Evolutionary conservation across 2,329 filamentous ascomycete genomes (phyloP).

Genomic region (Samsoniella hepiali): DNA sequence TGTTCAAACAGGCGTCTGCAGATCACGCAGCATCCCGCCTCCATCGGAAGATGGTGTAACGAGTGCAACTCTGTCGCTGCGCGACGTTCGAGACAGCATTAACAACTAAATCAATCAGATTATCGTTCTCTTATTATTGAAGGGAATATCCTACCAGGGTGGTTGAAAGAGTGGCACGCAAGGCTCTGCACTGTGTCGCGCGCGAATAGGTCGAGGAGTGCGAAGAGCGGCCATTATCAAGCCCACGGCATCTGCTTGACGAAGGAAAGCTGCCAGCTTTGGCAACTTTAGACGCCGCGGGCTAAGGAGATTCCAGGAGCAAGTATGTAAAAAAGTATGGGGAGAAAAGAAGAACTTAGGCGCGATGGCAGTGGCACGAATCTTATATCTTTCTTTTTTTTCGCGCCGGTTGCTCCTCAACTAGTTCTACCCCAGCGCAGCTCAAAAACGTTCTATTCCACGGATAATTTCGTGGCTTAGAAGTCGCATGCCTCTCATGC

Average conservation of each 20-base stretch:
- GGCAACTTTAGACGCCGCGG: not conserved
- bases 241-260: not conserved
- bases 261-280: not conserved
- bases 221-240: not conserved
- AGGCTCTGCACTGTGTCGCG: not conserved
- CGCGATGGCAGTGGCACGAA: not conserved
- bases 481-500: not conserved
- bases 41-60: not conserved
- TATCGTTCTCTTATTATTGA: not conserved
- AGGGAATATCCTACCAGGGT: not conserved
- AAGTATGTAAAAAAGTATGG: not conserved
- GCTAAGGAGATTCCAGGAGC: not conserved
- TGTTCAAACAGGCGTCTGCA: not conserved
- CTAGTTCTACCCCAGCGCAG: not conserved
- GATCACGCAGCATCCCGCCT: not conserved
- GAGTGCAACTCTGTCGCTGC: not conserved
- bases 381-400: not conserved
- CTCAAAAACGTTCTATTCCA: not conserved
- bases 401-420: not conserved
- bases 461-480: not conserved
- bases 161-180: not conserved
- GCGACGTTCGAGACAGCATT: not conserved
- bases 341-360: not conserved
- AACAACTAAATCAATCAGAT: not conserved
- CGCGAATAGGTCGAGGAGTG: not conserved